Evolutionary conservation across 2,329 filamentous ascomycete genomes (phyloP).

Genomic region (Cladosporium halotolerans): DNA sequence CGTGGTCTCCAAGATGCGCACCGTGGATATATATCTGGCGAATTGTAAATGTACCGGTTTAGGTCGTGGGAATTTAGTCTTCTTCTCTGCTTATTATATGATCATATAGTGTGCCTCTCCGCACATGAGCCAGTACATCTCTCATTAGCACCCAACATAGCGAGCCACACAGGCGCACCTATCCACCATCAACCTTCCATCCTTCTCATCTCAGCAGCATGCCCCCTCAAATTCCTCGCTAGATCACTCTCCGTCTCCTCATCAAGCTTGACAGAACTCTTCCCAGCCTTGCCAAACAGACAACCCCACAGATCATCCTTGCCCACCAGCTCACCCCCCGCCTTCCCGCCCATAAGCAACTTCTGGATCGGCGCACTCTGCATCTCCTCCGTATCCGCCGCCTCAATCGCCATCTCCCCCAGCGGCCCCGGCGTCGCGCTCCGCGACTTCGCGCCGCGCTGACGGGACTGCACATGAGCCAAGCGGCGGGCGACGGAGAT

Average conservation of each 20-base stretch:
- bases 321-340: slow-evolving; percentile 72
- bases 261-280: neutral
- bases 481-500: slow-evolving; percentile 74
- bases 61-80: too few species aligned
- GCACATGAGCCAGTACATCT: too few species aligned
- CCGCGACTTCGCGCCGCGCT: slow-evolving; percentile 12
- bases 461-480: slow-evolving; percentile 58
- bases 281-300: slow-evolving; percentile 58
- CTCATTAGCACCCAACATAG: slow-evolving; percentile 26
- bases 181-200: neutral
- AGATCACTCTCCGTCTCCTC: slow-evolving; percentile 36
- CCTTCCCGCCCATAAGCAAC: slow-evolving; percentile 63
- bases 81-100: too few species aligned
- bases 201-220: slow-evolving; percentile 47
- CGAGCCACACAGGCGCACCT: too few species aligned
- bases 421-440: slow-evolving; percentile 5
- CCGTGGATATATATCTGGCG: too few species aligned
- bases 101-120: too few species aligned
- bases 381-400: slow-evolving; percentile 77
- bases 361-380: slow-evolving; percentile 64
- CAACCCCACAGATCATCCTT: slow-evolving; percentile 82
- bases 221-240: slow-evolving; percentile 46
- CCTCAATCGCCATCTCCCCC: slow-evolving; percentile 60
- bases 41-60: too few species aligned
- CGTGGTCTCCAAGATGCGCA: too few species aligned